phyloP scores from a whole-genome alignment of 2,329 filamentous ascomycete species.

The Colletotrichum aenigma region DNA sequence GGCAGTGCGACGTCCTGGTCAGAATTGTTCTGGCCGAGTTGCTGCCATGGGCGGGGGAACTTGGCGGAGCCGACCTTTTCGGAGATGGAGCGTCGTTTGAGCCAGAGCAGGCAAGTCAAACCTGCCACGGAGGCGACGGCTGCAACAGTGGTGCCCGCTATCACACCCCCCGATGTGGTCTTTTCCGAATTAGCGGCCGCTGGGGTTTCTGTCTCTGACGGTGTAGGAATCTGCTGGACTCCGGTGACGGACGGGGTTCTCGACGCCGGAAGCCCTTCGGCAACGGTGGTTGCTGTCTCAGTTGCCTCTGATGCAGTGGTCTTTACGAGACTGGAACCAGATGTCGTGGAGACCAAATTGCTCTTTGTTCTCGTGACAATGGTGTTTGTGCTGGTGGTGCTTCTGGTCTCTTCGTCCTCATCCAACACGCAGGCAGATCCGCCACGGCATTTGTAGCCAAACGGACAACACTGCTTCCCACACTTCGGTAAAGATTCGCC shows the following conservation, averaged over 20 bases:
- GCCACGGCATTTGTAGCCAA: slow-evolving; percentile 67
- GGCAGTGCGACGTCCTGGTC: slow-evolving; percentile 4
- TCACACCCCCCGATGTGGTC: background rate
- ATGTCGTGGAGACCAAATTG: background rate
- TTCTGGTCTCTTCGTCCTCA: slow-evolving; percentile 44
- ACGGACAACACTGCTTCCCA: slow-evolving; percentile 70
- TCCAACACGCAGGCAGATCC: slow-evolving; percentile 52
- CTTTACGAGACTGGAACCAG: background rate
- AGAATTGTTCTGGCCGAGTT: background rate
- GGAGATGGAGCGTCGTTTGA: slow-evolving; percentile 9
- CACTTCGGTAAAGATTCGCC: slow-evolving; percentile 63
- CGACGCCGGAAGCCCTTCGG: background rate
- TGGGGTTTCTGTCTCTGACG: background rate
- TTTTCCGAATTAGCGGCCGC: background rate
- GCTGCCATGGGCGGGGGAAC: slow-evolving; percentile 5
- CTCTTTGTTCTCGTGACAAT: background rate
- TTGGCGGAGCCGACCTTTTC: background rate
- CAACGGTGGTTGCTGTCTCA: background rate
- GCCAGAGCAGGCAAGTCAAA: slow-evolving; percentile 4
- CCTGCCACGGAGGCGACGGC: slow-evolving; percentile 8
- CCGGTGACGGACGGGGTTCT: background rate
- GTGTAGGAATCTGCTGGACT: background rate
- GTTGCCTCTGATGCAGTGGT: background rate
- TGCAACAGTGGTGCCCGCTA: slow-evolving; percentile 13
- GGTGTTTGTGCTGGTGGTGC: background rate